phyloP scores from a whole-genome alignment of 2,329 filamentous ascomycete genomes.

The Incumbomyces lentus region DNA sequence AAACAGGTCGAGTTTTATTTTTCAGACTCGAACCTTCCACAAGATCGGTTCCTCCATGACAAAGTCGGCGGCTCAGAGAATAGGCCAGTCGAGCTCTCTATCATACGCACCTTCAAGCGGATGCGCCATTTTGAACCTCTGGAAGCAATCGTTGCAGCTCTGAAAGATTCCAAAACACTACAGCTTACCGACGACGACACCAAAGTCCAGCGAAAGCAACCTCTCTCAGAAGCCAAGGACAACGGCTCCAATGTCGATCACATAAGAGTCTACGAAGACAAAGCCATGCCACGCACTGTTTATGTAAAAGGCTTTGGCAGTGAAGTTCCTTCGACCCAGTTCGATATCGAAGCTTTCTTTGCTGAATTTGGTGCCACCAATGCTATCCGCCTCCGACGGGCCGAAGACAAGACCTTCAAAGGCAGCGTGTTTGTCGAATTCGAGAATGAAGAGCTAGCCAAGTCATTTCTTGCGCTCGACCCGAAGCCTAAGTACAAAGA shows the following conservation, averaged over 20 bases:
- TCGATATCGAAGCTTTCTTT: constrained; percentile 91
- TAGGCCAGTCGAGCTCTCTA: constrained; percentile 66
- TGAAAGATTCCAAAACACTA: constrained; percentile 65
- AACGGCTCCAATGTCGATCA: constrained; percentile 45
- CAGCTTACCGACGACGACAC: constrained; percentile 65
- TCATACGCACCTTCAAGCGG: constrained; percentile 80
- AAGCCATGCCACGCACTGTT: constrained; percentile 62
- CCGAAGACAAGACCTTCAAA: constrained; percentile 68
- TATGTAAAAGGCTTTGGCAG: constrained; percentile 93
- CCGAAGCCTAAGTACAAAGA: constrained; percentile 77
- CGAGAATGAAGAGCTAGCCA: constrained; percentile 61
- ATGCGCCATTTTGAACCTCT: constrained; percentile 93
- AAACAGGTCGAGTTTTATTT: constrained; percentile 96
- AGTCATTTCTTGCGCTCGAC: constrained; percentile 70
- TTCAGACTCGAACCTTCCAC: constrained; percentile 77
- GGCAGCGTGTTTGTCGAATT: constrained; percentile 96
- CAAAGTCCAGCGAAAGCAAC: constrained; percentile 62
- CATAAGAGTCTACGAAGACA: constrained; percentile 49
- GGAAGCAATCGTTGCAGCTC: constrained; percentile 68
- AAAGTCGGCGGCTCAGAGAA: constrained; percentile 69
- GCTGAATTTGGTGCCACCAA: constrained; percentile 67
- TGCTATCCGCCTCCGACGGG: constrained; percentile 76
- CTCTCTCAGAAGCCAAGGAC: constrained; percentile 47
- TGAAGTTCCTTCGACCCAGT: constrained; percentile 73
- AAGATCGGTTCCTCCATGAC: constrained; percentile 77